phyloP scores from a whole-genome alignment of 257 asterid genomes.

The Pogostemon cablin region DNA sequence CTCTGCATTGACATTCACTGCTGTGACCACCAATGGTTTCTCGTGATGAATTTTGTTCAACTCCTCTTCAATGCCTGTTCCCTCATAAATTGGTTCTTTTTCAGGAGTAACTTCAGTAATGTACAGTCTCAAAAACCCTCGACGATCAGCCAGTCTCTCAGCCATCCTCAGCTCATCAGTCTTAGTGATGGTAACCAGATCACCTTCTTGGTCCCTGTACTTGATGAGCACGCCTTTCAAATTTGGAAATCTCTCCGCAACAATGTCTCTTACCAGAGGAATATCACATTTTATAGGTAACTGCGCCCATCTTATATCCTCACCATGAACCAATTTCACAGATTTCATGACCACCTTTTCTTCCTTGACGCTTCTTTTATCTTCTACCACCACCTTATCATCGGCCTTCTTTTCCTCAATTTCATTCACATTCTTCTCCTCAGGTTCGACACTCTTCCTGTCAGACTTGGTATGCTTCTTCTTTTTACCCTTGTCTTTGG shows the following conservation, averaged over 20 bases:
- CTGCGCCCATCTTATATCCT: constrained; percentile 91
- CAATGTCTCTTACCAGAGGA: constrained; percentile 70
- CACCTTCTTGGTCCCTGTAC: constrained; percentile 92
- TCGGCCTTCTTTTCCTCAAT: constrained; percentile 60
- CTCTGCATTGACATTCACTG: constrained; percentile 42
- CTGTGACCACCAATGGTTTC: constrained; percentile 41
- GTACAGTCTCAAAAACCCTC: constrained; percentile 68
- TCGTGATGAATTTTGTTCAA: constrained; percentile 37
- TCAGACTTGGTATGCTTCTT: constrained; percentile 59
- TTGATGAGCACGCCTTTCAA: constrained; percentile 84
- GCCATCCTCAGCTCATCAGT: constrained; percentile 88
- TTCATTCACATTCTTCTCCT: constrained; percentile 54
- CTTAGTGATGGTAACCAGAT: constrained; percentile 83
- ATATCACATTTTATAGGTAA: constrained; percentile 67
- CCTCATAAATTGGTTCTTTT: constrained; percentile 77
- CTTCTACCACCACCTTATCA: constrained; percentile 75
- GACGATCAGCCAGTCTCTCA: constrained; percentile 73
- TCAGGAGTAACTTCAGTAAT: constrained; percentile 81
- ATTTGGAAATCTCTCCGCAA: constrained; percentile 68
- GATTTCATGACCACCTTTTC: constrained; percentile 60
- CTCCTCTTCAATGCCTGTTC: constrained; percentile 49
- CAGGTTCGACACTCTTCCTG: constrained; percentile 45
- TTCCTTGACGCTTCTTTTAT: constrained; percentile 65
- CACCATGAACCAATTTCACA: constrained; percentile 76
- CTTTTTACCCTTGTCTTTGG: constrained; percentile 58